phyloP scores from a whole-genome alignment of 768 basidiomycete genomes.

The Asterophora lycoperdoides region DNA sequence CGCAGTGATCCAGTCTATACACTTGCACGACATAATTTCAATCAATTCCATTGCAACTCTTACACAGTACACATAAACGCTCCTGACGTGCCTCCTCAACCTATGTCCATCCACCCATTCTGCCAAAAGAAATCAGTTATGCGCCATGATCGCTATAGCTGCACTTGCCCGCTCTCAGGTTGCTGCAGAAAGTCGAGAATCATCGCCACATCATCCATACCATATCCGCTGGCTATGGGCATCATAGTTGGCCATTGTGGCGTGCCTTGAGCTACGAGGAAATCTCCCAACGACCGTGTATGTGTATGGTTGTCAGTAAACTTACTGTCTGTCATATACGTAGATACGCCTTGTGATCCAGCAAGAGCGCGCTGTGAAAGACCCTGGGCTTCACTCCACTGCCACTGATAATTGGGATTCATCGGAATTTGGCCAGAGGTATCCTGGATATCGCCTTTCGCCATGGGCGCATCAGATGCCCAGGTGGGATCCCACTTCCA shows the following conservation, averaged over 20 bases:
- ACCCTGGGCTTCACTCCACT: not conserved
- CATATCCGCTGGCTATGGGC: conserved; percentile 1
- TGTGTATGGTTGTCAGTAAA: not conserved
- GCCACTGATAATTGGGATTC: not conserved
- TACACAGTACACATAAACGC: too few relatives aligned
- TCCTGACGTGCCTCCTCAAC: not conserved
- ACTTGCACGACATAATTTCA: not conserved
- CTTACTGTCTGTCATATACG: conserved; percentile 3
- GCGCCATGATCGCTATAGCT: too few relatives aligned
- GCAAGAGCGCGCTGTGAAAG: not conserved
- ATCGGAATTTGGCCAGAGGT: not conserved
- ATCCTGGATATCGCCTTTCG: not conserved
- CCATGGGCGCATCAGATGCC: conserved; percentile 1
- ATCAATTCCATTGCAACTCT: not conserved
- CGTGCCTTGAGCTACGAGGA: not conserved
- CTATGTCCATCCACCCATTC: conserved; percentile 8
- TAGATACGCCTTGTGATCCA: not conserved
- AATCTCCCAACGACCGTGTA: not conserved
- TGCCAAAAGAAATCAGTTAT: not conserved
- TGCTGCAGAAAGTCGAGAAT: conserved; percentile 9
- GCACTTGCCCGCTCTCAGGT: conserved; percentile 12
- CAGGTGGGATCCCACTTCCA: not conserved
- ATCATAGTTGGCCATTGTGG: conserved; percentile 8
- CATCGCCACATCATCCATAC: conserved; percentile 15
- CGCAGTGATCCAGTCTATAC: too few relatives aligned